Evolutionary conservation across 148 eudicot genomes (phyloP), one percentile per base, ranked within the genome.

Genomic region (Drosera capensis): DNA sequence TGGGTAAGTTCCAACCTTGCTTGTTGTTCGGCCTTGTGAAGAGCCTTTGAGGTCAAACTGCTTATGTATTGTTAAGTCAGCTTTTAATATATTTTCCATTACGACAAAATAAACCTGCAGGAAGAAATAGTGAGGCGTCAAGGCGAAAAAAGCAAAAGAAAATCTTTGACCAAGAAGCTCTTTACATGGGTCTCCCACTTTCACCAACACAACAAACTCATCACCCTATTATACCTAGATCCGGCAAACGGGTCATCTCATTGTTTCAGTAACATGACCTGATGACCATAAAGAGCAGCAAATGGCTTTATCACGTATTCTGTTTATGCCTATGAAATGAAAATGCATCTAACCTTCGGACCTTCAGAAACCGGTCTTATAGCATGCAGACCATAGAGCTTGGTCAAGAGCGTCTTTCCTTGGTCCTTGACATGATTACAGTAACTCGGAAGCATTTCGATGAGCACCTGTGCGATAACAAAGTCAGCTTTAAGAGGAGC

Each of bases 31-130:
- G 34, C 74, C 67, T 56, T 65, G 66, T 41, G 71, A 40, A 14
- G 75, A 60, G 46, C 75, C 71, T 65, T 70, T 70, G 7, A 70
- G 64, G 45, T 70, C 75, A 65, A 51, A 70, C 21, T 51, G 49
- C 52, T 45, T 70, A 42, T 70, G 67, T 19, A 70, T 37, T 13
- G 52, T 60, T 30, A 53, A 38, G 9, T 70, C 67, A 31, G 71
- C 19, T 52, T 43, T 62, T 19, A 65, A 31, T 9, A 70, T 14
- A 41, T 70, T 70, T 37, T 60, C 70, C 70, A 70, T 65, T 7
- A 70, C 74, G 15, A 70, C 67, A 52, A 70, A 70, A 58, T 65
- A 70, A 0, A 70, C 45, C 74, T 70, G 54, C 56, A 66, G 41
- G 15, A 7, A 17, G 15, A 49, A 22, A 26, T 25, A 29, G 19